Percentiles rank a stretch among this genome's conserved stretches.
These are phyloP conservation scores for Sporothrix phasma DNA, from an alignment of 2,329 filamentous ascomycete species.

Conservation along the genomic window DNA sequence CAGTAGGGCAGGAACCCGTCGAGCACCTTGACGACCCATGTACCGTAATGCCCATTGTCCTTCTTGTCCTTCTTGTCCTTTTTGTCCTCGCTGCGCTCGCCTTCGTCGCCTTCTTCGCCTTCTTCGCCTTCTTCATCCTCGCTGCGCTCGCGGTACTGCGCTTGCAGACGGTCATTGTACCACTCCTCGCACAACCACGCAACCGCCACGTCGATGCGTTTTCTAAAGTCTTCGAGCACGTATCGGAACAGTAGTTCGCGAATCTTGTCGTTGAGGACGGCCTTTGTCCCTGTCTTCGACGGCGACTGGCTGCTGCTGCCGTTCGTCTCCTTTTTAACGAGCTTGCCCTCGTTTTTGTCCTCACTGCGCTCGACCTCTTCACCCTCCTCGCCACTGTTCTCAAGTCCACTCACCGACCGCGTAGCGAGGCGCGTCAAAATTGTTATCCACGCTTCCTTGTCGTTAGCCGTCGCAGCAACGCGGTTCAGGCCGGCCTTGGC, in stretches of 20 bases:
- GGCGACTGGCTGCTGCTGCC: slow-evolving; percentile 22
- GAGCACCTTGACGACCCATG: slow-evolving; percentile 69
- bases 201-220: slow-evolving; percentile 79
- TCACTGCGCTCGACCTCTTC: slow-evolving; percentile 41
- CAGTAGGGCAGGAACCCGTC: slow-evolving; percentile 87
- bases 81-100: slow-evolving; percentile 25
- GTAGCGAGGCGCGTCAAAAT: slow-evolving; percentile 79
- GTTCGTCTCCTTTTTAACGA: slow-evolving; percentile 12
- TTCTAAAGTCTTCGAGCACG: slow-evolving; percentile 83
- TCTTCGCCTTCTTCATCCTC: slow-evolving; percentile 26
- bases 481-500: slow-evolving; percentile 68
- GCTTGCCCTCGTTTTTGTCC: slow-evolving; percentile 12
- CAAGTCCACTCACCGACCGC: slow-evolving; percentile 61
- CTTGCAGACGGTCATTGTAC: slow-evolving; percentile 69
- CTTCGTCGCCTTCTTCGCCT: neutral
- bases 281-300: neutral
- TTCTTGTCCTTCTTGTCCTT: too few species aligned
- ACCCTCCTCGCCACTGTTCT: slow-evolving; percentile 33
- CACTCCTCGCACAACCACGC: slow-evolving; percentile 96
- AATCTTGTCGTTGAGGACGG: slow-evolving; percentile 56
- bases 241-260: slow-evolving; percentile 75
- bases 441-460: slow-evolving; percentile 83
- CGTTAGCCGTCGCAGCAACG: slow-evolving; percentile 73
- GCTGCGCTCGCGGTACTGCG: slow-evolving; percentile 23
- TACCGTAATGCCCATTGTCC: slow-evolving; percentile 59